phyloP scores from a whole-genome alignment of 75 land plant genomes.

The Cryptomeria japonica region DNA sequence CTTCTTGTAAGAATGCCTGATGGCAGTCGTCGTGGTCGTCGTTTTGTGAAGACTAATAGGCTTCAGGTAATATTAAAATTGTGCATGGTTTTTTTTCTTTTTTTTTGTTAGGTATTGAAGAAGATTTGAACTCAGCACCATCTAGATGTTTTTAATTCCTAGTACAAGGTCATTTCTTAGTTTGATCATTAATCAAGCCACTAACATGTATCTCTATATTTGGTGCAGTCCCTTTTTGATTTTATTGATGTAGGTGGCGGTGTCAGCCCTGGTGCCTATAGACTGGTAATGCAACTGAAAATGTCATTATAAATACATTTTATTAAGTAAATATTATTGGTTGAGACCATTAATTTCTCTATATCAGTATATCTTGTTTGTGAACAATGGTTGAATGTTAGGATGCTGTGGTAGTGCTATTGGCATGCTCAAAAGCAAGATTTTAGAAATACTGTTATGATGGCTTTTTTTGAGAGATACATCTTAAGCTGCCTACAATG shows the following conservation, averaged over 20 bases:
- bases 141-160: background rate
- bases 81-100: background rate
- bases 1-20: slow-evolving; percentile 90
- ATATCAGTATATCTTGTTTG: background rate
- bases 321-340: background rate
- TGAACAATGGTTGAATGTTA: background rate
- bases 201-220: background rate
- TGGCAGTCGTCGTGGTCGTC: slow-evolving; percentile 76
- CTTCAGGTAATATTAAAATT: slow-evolving; percentile 56
- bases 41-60: slow-evolving; percentile 80
- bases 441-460: background rate
- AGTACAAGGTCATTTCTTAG: background rate
- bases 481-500: background rate
- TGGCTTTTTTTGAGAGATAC: background rate
- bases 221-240: slow-evolving; percentile 77
- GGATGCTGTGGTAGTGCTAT: background rate
- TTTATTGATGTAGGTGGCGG: slow-evolving; percentile 73
- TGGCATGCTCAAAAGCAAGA: background rate
- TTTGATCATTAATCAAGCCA: background rate
- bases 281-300: slow-evolving; percentile 58
- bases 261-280: slow-evolving; percentile 77
- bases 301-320: background rate
- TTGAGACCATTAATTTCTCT: background rate
- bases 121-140: too few relatives aligned
- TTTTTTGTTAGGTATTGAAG: too few relatives aligned